Conservation (phyloP, 1,284 basidiomycete genomes). For the Sanghuangporus weigelae region DNA sequence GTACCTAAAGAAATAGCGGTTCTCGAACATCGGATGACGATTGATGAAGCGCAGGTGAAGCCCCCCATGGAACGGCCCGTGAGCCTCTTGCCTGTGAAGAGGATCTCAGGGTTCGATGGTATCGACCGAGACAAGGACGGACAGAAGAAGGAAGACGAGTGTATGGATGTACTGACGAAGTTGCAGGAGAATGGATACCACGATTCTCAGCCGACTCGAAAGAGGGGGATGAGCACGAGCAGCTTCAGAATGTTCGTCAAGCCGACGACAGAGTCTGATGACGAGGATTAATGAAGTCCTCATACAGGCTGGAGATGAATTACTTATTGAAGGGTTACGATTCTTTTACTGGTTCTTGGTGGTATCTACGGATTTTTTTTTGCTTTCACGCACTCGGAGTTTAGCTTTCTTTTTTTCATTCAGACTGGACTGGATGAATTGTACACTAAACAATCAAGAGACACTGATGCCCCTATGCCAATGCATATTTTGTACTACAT, state of each 20-base stretch:
- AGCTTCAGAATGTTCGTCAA: not conserved
- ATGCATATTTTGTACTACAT: no score
- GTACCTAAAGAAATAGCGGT: no score
- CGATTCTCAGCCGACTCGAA: not conserved
- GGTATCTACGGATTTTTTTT: no score
- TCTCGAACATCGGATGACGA: conserved; percentile 51
- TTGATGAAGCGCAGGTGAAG: conserved; percentile 36
- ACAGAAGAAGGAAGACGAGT: not conserved
- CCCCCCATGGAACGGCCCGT: conserved; percentile 36
- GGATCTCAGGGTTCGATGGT: conserved; percentile 51
- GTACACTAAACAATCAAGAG: no score
- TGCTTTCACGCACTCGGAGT: no score
- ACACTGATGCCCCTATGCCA: no score
- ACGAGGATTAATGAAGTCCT: not conserved
- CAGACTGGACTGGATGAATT: no score
- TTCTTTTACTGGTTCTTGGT: no score
- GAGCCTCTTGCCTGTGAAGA: conserved; percentile 52
- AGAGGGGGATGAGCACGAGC: conserved; percentile 6
- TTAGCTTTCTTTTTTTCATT: no score
- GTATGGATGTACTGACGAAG: not conserved
- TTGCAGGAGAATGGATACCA: not conserved
- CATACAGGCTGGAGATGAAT: no score
- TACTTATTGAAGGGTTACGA: no score
- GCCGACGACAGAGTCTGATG: not conserved
- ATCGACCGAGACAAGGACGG: conserved; percentile 5